Evolutionary conservation across 495 filamentous ascomycete species (phyloP), one percentile per base, ranked within the genome.

Genomic region (Rhypophila decipiens): DNA sequence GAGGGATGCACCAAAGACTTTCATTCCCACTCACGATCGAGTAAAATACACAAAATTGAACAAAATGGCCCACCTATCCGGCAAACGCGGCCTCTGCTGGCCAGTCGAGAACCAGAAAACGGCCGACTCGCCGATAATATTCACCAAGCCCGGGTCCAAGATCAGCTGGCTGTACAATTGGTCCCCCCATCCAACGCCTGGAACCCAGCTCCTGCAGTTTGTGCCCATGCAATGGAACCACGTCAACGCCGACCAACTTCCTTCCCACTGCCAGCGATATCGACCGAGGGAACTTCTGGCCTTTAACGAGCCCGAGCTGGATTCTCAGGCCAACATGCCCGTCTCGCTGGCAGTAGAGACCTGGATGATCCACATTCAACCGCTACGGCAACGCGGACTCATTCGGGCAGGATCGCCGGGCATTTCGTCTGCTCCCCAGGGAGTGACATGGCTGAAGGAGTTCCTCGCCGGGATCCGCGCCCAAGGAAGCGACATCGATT

Each of bases 181-280:
- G 56, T 58, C 56, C 11, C 56, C 56, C 3, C 31, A 33, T 19
- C 52, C 53, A 1, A 58, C 56, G 2, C 56, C 56, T 8, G 39
- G 27, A 7, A n/a, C 23, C 3, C 55, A 36, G 22, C 47, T 46
- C 2, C 46, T 58, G 1, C 52, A 49, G 22, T 58, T 58, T 20
- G 39, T 58, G 0, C 56, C 56, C 4, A 58, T 58, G 56, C 56
- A 58, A 35, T 58, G 56, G 56, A 58, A 58, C 46, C 56, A 58
- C 52, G 56, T 58, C 24, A 50, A 53, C 39, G 52, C 52, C 17
- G 48, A 56, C 33, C 33, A 10, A 0, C 49, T 58, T 15, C 20
- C 52, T 13, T 22, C 41, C 4, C 50, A 48, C 46, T 1, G 15
- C 1, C 15, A 41, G 8, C 17, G 18, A 5, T 43, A 24, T 8